These are phyloP conservation scores for Fagopyrum homotropicum DNA, from an alignment of 148 eudicot genomes.

Conservation along the genomic window DNA sequence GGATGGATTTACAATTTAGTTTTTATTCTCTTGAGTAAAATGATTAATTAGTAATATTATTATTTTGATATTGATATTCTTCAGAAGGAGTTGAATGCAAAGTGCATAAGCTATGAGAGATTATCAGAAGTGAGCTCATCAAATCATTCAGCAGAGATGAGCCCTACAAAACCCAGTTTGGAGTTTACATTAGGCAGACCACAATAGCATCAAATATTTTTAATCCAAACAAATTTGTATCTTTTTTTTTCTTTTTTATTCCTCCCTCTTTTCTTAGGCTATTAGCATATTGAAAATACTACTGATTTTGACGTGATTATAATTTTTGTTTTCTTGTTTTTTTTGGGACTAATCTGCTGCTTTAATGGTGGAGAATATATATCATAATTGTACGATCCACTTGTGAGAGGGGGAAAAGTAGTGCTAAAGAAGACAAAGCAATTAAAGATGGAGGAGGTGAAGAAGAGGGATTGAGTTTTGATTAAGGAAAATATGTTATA, in stretches of 20 bases:
- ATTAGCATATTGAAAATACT: conserved; percentile 3
- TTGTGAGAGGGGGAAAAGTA: neutral
- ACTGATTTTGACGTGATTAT: conserved; percentile 7
- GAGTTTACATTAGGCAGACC: conserved; percentile 93
- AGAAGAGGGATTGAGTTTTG: neutral
- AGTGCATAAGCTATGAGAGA: conserved; percentile 61
- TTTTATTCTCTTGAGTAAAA: neutral
- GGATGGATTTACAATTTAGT: neutral
- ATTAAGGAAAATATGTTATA: neutral
- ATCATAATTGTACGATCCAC: neutral
- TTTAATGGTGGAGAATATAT: neutral
- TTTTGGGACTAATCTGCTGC: neutral
- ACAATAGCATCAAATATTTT: conserved; percentile 14
- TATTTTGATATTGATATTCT: neutral
- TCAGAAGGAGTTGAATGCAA: conserved; percentile 63
- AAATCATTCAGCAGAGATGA: conserved; percentile 47
- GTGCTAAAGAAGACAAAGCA: neutral
- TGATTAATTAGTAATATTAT: neutral
- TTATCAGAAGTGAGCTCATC: conserved; percentile 73
- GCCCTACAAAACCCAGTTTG: conserved; percentile 67
- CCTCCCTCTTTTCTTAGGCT: neutral
- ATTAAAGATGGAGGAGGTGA: neutral
- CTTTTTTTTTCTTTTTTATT: neutral
- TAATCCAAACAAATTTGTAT: neutral
- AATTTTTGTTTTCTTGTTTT: neutral